Evolutionary conservation across 1,284 basidiomycete genomes (phyloP).

Genomic region (Sanghuangporus sanghuang): DNA sequence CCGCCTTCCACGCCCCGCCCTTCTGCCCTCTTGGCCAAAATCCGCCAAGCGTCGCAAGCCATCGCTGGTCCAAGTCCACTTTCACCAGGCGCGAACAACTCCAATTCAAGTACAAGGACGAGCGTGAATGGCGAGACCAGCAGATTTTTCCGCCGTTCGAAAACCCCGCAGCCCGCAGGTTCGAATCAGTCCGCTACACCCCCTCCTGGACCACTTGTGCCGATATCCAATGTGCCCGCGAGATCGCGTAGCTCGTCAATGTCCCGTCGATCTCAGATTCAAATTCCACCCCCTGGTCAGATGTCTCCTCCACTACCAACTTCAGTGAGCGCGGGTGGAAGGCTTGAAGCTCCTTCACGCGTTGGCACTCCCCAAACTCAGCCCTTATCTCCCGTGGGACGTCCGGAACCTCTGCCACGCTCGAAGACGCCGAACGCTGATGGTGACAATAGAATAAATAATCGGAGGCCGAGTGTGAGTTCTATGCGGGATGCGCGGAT

Average conservation of each 20-base stretch:
- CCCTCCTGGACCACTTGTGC: neutral
- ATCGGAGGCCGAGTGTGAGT: constrained; percentile 12
- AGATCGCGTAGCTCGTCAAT: constrained; percentile 2
- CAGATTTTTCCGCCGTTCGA: constrained; percentile 6
- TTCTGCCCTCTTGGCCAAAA: constrained; percentile 15
- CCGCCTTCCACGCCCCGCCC: constrained; percentile 13
- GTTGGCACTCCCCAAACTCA: constrained; percentile 1
- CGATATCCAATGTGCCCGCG: neutral
- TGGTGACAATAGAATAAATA: neutral
- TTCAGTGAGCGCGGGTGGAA: neutral
- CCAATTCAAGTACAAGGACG: neutral
- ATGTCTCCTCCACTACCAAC: neutral
- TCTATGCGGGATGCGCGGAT: neutral
- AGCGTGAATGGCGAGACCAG: neutral
- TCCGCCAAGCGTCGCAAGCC: constrained; percentile 14
- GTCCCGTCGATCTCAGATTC: constrained; percentile 5
- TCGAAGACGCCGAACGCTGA: neutral
- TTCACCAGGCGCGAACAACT: neutral
- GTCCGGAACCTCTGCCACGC: constrained; percentile 5
- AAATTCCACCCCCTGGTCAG: constrained; percentile 4
- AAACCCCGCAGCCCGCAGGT: constrained; percentile 12
- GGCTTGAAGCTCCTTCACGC: neutral
- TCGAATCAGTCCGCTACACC: neutral
- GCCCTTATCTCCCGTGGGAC: neutral
- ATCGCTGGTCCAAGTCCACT: neutral